Percentiles rank a stretch among this genome's conserved stretches.
Evolutionary conservation across 257 asterid species (phyloP).

Genomic region (Leonotis leonurus): DNA sequence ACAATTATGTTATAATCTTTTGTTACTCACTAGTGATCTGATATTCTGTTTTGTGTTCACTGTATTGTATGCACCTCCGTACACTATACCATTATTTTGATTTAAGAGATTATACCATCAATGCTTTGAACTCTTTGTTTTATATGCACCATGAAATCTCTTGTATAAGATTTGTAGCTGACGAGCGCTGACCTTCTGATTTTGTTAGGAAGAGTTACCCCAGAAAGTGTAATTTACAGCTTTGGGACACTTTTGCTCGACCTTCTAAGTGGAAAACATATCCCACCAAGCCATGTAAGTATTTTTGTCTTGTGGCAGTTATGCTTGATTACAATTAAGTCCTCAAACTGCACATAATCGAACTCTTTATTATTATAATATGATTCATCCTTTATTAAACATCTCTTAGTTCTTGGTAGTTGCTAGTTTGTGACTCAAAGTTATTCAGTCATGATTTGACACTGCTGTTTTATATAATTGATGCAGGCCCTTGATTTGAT

Average conservation of each 20-base stretch:
- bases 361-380: no score
- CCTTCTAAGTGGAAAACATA: slow-evolving; percentile 92
- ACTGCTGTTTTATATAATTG: slow-evolving; percentile 1
- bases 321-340: not conserved
- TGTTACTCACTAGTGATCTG: not conserved
- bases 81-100: not conserved
- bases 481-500: slow-evolving; percentile 76
- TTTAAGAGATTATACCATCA: not conserved
- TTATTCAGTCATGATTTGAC: not conserved
- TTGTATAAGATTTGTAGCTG: slow-evolving; percentile 1
- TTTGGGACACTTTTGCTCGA: slow-evolving; percentile 93
- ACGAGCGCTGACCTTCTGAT: slow-evolving; percentile 7
- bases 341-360: not conserved
- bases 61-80: not conserved
- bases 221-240: slow-evolving; percentile 88
- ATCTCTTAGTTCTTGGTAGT: not conserved
- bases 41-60: not conserved
- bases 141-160: not conserved
- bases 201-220: slow-evolving; percentile 72
- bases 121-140: not conserved
- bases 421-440: not conserved
- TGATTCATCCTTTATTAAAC: not conserved
- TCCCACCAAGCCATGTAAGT: slow-evolving; percentile 95
- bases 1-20: not conserved
- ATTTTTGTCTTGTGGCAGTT: not conserved